phyloP scores from a whole-genome alignment of 2,329 filamentous ascomycete genomes.

The Myotisia sp. region DNA sequence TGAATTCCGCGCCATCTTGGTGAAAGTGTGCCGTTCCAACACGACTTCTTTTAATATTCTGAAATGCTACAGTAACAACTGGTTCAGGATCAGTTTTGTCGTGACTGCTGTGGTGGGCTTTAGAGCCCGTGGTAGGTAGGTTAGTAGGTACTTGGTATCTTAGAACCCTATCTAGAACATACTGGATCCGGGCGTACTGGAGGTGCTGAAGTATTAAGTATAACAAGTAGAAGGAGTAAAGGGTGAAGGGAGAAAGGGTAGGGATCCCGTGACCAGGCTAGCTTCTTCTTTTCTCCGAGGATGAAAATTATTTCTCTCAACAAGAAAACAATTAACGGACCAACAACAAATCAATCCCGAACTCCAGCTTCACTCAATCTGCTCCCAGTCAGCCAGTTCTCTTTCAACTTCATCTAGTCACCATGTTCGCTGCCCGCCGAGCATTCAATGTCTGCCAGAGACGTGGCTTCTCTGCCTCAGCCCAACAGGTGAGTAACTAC shows the following conservation, averaged over 20 bases:
- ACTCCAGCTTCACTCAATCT: slow-evolving; percentile 13
- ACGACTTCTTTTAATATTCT: no score
- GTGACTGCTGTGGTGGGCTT: no score
- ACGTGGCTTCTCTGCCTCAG: slow-evolving; percentile 68
- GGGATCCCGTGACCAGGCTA: slow-evolving; percentile 3
- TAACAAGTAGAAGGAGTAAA: not conserved
- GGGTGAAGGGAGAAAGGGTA: no score
- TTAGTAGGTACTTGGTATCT: not conserved
- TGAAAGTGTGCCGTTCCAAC: no score
- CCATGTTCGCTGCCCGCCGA: slow-evolving; percentile 59
- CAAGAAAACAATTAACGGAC: slow-evolving; percentile 11
- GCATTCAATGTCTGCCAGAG: slow-evolving; percentile 47
- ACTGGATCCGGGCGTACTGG: not conserved
- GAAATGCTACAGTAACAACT: no score
- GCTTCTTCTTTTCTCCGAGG: not conserved
- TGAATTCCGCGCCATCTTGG: no score
- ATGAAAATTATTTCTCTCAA: slow-evolving; percentile 3
- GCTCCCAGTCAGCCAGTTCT: slow-evolving; percentile 9
- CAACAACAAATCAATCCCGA: slow-evolving; percentile 10
- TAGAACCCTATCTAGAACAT: not conserved
- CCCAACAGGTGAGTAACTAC: slow-evolving; percentile 50
- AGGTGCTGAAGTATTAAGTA: no score
- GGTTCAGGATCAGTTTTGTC: no score
- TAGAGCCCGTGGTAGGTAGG: no score
- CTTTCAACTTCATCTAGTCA: slow-evolving; percentile 22